Conservation (phyloP, 2,329 filamentous ascomycete genomes). For the Stemphylium vesicarium region DNA sequence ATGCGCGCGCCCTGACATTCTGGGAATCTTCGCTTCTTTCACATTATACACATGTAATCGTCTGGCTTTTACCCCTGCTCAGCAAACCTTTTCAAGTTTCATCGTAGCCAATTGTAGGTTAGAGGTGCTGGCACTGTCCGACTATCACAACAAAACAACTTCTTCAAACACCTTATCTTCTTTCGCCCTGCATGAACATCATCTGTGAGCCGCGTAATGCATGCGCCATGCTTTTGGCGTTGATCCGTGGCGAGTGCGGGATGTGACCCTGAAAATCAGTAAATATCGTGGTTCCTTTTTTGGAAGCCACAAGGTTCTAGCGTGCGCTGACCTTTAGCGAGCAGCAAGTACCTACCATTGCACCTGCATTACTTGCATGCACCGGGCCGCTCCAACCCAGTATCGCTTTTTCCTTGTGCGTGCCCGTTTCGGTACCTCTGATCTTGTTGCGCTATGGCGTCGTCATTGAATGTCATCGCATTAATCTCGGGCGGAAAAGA, state of each 20-base stretch:
- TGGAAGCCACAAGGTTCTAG: conserved; percentile 12
- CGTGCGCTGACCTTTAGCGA: conserved; percentile 21
- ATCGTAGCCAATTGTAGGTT: conserved; percentile 30
- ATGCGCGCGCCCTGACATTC: conserved; percentile 30
- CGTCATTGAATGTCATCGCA: conserved; percentile 70
- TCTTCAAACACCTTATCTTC: neutral
- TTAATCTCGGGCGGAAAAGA: conserved; percentile 97
- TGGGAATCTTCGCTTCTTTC: conserved; percentile 44
- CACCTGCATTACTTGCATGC: conserved; percentile 8
- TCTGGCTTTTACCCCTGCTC: conserved; percentile 25
- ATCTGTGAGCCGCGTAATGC: conserved; percentile 3
- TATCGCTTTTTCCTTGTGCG: conserved; percentile 6
- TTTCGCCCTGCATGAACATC: neutral
- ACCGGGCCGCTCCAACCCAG: conserved; percentile 11
- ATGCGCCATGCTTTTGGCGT: conserved; percentile 1
- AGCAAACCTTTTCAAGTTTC: conserved; percentile 24
- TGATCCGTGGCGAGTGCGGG: conserved; percentile 2
- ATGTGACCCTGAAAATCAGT: conserved; percentile 5
- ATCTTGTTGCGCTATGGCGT: conserved; percentile 11
- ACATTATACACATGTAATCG: conserved; percentile 27
- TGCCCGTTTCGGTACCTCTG: conserved; percentile 1
- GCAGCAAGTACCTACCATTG: neutral
- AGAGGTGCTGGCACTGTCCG: conserved; percentile 43
- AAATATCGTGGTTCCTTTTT: conserved; percentile 3
- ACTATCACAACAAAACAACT: conserved; percentile 22